Conservation (phyloP, 768 basidiomycete genomes). For the Obba rivulosa region DNA sequence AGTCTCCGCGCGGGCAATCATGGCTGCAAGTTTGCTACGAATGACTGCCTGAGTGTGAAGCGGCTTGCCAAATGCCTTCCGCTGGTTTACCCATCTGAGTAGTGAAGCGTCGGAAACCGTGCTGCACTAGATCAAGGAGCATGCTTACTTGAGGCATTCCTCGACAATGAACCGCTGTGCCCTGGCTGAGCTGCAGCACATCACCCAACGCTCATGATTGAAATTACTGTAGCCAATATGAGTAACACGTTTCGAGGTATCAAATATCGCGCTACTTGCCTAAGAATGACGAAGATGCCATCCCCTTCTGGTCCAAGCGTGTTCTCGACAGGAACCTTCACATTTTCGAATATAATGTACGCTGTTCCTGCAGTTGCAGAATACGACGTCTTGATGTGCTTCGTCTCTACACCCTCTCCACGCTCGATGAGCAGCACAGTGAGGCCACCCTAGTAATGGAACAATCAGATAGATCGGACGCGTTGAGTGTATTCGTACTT, state of each 20-base stretch:
- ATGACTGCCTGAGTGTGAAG: constrained; percentile 82
- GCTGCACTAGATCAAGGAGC: neutral
- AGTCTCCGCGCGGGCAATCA: constrained; percentile 83
- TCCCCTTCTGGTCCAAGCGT: constrained; percentile 77
- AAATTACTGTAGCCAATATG: too few relatives aligned
- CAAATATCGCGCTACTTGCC: constrained; percentile 31
- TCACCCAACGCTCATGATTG: constrained; percentile 94
- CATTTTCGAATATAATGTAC: constrained; percentile 79
- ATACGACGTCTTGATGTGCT: constrained; percentile 87
- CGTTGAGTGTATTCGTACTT: too few relatives aligned
- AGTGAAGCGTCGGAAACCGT: constrained; percentile 15
- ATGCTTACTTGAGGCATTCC: constrained; percentile 68
- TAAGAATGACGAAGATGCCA: constrained; percentile 62
- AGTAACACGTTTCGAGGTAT: too few relatives aligned
- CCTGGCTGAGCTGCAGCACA: constrained; percentile 67
- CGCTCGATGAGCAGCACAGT: constrained; percentile 86
- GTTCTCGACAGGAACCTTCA: constrained; percentile 82
- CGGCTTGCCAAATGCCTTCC: constrained; percentile 89
- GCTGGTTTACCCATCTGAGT: constrained; percentile 74
- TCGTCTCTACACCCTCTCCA: constrained; percentile 77
- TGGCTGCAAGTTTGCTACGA: constrained; percentile 78
- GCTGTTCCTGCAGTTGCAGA: constrained; percentile 84
- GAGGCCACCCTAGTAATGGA: constrained; percentile 65
- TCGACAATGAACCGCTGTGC: constrained; percentile 68
- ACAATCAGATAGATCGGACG: too few relatives aligned